Evolutionary conservation across 495 filamentous ascomycete species (phyloP), one percentile per base, ranked within the genome.

Genomic region (Filosporella fistucella): DNA sequence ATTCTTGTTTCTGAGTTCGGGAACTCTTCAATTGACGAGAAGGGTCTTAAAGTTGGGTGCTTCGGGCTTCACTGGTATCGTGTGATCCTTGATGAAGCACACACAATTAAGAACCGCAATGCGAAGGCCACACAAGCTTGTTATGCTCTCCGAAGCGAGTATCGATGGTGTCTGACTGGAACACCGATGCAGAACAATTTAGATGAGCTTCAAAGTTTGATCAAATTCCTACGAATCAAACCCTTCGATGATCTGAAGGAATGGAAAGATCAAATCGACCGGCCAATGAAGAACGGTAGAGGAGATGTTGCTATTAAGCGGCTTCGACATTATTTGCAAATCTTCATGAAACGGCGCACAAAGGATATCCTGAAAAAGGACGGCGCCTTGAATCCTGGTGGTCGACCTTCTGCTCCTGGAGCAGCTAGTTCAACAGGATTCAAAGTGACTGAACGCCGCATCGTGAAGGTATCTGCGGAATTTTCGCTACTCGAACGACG

Each of bases 101-200:
- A 96, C 65, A 94, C 86, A 20, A 97, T 98, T 73, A 97, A 97
- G 67, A 98, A 98, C 64, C 83, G 90, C 20, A 95, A 93, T 58
- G 90, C 93, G 13, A 98, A 98, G 67, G 83, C 84, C 9, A 93
- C 93, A 0, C 84, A 95, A 57, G 89, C 91, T 14, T 85, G 81
- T 42, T 98, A 80, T 62, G 84, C 85, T 2, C 68, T 98, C 20
- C 71, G 82, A 39, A 76, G 87, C 17, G 82, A 89, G 56, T 95
- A 94, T 62, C 75, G 93, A 45, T 98, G 93, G 93, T 96, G 93
- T 60, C 71, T 98, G 43, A 94, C 89, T 2, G 93, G 93, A 49
- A 98, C 93, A 5, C 93, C 93, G 0, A 84, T 98, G 80, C 93
- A 98, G 58, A 98, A 98, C 60, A 96, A 95, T 51, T 76, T 98